Evolutionary conservation across 495 filamentous ascomycete genomes (phyloP).

Genomic region (Penicilliopsis zonata): DNA sequence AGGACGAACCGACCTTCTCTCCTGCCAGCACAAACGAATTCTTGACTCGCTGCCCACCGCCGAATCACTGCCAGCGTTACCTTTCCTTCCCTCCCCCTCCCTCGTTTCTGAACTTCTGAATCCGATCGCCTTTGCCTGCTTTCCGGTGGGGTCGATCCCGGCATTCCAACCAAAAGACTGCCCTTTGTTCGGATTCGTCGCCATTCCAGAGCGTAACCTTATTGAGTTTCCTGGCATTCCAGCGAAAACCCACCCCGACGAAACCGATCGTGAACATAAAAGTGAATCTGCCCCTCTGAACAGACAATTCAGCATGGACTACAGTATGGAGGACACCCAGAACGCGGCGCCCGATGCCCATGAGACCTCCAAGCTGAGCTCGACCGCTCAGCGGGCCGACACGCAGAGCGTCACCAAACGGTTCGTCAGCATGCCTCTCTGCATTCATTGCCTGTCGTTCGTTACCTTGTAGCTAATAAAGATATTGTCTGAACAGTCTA

Average conservation of each 20-base stretch:
- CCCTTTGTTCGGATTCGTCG: conserved; percentile 20
- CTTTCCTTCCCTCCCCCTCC: conserved; percentile 1
- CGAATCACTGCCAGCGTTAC: too few species aligned
- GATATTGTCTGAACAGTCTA: conserved; percentile 47
- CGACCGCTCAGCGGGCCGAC: conserved; percentile 41
- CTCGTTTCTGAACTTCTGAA: conserved; percentile 3
- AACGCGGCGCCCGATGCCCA: conserved; percentile 54
- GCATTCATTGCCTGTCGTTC: too few species aligned
- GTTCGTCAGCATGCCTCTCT: too few species aligned
- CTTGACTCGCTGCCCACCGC: too few species aligned
- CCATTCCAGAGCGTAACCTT: conserved; percentile 32
- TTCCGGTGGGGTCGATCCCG: conserved; percentile 15
- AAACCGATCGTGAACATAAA: too few species aligned
- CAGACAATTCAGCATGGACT: conserved; percentile 42
- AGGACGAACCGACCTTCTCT: too few species aligned
- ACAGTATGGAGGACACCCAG: conserved; percentile 58
- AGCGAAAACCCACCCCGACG: conserved; percentile 4
- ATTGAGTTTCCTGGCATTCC: conserved; percentile 19
- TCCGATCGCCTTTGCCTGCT: conserved; percentile 2
- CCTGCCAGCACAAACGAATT: too few species aligned
- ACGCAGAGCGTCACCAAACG: conserved; percentile 71
- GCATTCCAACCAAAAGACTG: conserved; percentile 8
- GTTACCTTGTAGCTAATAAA: too few species aligned
- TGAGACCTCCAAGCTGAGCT: conserved; percentile 46
- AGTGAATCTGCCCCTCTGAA: background rate